phyloP scores from a whole-genome alignment of 305 asterid species.

The Withania somnifera region DNA sequence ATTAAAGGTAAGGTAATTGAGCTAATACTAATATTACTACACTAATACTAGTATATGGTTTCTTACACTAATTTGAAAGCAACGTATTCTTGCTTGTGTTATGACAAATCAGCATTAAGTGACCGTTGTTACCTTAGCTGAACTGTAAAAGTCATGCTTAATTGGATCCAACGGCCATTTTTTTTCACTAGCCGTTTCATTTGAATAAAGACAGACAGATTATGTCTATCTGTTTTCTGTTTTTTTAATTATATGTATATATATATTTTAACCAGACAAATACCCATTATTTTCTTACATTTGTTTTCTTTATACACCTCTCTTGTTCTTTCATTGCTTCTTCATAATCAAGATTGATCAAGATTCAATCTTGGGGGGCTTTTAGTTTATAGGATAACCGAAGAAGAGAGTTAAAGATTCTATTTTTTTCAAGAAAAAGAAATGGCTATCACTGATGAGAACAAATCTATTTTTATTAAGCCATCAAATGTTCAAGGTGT shows the following conservation, averaged over 20 bases:
- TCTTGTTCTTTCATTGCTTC: neutral
- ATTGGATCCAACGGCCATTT: conserved; percentile 33
- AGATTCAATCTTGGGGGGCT: neutral
- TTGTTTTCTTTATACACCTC: neutral
- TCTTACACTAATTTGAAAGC: conserved; percentile 37
- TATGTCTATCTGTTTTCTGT: neutral
- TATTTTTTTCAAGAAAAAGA: neutral
- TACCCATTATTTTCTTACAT: conserved; percentile 27
- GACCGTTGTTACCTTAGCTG: conserved; percentile 54
- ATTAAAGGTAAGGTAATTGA: neutral
- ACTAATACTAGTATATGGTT: neutral
- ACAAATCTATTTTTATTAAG: conserved; percentile 31
- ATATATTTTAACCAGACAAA: conserved; percentile 22
- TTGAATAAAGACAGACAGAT: conserved; percentile 25
- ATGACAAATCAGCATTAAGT: conserved; percentile 32
- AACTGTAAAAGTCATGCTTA: conserved; percentile 4
- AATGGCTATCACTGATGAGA: conserved; percentile 52
- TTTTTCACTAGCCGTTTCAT: conserved; percentile 77
- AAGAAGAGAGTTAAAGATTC: neutral
- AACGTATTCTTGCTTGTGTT: conserved; percentile 26
- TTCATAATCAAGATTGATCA: neutral
- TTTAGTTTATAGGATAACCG: neutral
- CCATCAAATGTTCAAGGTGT: conserved; percentile 43
- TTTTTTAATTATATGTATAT: neutral
- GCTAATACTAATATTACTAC: neutral